Evolutionary conservation across 2,329 filamentous ascomycete genomes (phyloP).

Genomic region (Diplocarpon rosae): DNA sequence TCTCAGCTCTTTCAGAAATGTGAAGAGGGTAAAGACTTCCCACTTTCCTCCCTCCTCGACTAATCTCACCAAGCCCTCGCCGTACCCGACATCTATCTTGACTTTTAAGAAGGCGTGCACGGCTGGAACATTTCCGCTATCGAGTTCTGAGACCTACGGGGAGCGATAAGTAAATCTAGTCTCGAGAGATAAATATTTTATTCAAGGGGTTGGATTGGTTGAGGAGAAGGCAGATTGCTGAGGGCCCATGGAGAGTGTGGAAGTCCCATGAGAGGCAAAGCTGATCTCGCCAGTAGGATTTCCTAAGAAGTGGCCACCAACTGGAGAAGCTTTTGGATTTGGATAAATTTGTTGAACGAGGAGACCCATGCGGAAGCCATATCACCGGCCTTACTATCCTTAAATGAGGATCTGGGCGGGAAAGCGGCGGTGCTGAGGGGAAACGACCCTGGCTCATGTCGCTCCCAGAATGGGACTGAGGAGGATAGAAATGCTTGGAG

Average conservation of each 20-base stretch:
- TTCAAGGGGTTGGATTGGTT: slow-evolving; percentile 17
- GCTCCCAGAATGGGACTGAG: slow-evolving; percentile 13
- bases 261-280: slow-evolving; percentile 46
- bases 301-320: slow-evolving; percentile 32
- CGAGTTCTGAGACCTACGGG: slow-evolving; percentile 36
- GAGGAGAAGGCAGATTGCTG: slow-evolving; percentile 28
- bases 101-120: slow-evolving; percentile 46
- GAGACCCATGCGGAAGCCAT: slow-evolving; percentile 13
- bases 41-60: slow-evolving; percentile 34
- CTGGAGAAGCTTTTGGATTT: slow-evolving; percentile 26
- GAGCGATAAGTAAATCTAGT: slow-evolving; percentile 10
- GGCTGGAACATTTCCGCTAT: slow-evolving; percentile 30
- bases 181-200: slow-evolving; percentile 31
- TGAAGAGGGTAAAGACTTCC: slow-evolving; percentile 56
- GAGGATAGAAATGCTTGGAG: background rate
- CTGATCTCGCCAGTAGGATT: slow-evolving; percentile 49
- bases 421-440: slow-evolving; percentile 15
- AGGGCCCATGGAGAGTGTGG: slow-evolving; percentile 36
- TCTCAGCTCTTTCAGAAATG: slow-evolving; percentile 42
- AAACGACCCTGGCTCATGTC: slow-evolving; percentile 21
- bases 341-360: slow-evolving; percentile 31
- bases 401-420: slow-evolving; percentile 6
- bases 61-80: slow-evolving; percentile 45
- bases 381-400: slow-evolving; percentile 9
- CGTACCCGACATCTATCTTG: slow-evolving; percentile 41